A percentile compares a stretch with the other conserved stretches of the same genome.
These are phyloP conservation scores for Acanthamoeba culbertsoni DNA, from an alignment of 208 protist genomes.

Conservation along the genomic window DNA sequence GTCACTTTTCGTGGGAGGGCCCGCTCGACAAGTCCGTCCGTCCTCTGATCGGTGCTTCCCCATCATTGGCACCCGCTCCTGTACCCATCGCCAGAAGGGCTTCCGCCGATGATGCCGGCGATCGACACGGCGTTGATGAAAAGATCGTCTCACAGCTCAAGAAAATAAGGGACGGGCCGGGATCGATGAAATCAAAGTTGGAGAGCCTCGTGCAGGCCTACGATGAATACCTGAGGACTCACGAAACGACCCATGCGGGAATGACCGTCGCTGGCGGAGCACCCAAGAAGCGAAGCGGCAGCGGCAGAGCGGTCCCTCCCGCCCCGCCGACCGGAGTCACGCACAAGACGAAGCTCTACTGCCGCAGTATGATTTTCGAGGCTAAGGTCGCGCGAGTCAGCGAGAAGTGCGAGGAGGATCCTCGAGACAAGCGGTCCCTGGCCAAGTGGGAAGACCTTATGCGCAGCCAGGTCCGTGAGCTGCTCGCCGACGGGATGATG, in stretches of 20 bases:
- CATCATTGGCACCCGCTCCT: neutral
- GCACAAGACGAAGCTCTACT: slow-evolving; percentile 16
- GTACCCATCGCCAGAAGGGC: neutral
- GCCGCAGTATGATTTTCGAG: neutral
- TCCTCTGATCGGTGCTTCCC: neutral
- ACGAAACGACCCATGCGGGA: neutral
- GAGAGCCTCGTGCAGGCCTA: neutral
- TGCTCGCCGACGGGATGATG: neutral
- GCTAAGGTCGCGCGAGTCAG: neutral
- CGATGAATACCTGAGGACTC: neutral
- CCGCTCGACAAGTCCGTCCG: neutral
- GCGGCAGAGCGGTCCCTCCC: too few species aligned
- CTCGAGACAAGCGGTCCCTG: neutral
- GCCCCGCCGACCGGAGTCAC: neutral
- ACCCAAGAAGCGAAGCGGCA: neutral
- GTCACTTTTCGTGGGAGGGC: slow-evolving; percentile 6
- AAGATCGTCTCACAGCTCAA: neutral
- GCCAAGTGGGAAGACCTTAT: slow-evolving; percentile 48
- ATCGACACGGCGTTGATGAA: neutral
- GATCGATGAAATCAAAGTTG: neutral
- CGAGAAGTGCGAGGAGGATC: neutral
- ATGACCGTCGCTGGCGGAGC: neutral
- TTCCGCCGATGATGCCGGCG: neutral
- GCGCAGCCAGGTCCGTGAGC: neutral
- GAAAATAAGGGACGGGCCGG: neutral